phyloP scores from a whole-genome alignment of 2,329 filamentous ascomycete genomes.

The Hypoxylon sp. region DNA sequence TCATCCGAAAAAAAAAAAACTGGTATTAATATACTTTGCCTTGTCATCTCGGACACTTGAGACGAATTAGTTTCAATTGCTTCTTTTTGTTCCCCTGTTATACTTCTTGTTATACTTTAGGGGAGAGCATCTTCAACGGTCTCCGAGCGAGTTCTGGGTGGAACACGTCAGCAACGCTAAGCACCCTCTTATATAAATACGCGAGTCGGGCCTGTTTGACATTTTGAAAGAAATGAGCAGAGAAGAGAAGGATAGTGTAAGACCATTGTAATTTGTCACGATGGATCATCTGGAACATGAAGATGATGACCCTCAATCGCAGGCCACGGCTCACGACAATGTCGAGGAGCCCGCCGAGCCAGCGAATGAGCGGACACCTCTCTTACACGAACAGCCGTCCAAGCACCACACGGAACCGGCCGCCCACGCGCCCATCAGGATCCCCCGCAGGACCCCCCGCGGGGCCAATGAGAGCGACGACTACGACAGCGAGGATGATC shows the following conservation, averaged over 20 bases:
- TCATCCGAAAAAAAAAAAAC: neutral
- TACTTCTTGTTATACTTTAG: neutral
- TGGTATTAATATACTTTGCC: neutral
- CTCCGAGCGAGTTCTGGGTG: neutral
- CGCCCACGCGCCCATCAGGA: conserved; percentile 17
- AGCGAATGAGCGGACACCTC: conserved; percentile 31
- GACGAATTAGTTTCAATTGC: neutral
- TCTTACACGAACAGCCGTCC: conserved; percentile 13
- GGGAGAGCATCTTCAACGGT: neutral
- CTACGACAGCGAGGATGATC: conserved; percentile 20
- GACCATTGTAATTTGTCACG: neutral
- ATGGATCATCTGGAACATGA: conserved; percentile 11
- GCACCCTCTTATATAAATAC: neutral
- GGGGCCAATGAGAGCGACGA: conserved; percentile 26
- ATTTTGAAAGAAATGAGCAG: too few relatives aligned
- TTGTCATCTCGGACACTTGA: neutral
- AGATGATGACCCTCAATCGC: conserved; percentile 6
- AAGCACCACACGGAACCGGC: conserved; percentile 10
- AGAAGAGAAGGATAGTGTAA: neutral
- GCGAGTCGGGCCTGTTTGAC: neutral
- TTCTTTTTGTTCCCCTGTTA: neutral
- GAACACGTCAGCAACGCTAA: conserved; percentile 2
- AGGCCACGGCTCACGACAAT: conserved; percentile 4
- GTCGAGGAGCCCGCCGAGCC: conserved; percentile 17
- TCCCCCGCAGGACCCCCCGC: conserved; percentile 22